Percentiles rank a stretch among this genome's conserved stretches.
These are phyloP conservation scores for Ceratobasidium sp. DNA, from an alignment of 1,284 basidiomycete species.

Conservation along the genomic window DNA sequence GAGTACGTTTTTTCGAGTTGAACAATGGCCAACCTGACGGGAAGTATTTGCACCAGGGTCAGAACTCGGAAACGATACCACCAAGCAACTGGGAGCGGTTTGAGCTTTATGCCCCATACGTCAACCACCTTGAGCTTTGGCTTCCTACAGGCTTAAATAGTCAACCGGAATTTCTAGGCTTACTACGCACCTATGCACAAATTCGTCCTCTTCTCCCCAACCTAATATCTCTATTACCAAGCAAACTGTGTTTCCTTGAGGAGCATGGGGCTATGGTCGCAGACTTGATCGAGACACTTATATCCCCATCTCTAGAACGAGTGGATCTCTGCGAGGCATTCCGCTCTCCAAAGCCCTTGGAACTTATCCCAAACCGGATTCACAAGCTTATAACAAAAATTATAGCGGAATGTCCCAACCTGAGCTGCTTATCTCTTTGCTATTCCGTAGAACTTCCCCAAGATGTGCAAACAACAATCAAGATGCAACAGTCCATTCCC, in stretches of 20 bases:
- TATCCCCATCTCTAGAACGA: background rate
- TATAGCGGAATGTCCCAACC: background rate
- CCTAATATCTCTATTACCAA: background rate
- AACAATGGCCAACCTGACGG: no score
- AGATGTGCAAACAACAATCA: background rate
- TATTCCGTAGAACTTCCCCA: background rate
- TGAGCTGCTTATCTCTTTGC: background rate
- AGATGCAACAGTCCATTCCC: background rate
- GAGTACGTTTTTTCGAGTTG: no score
- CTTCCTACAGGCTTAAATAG: background rate
- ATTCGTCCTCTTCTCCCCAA: background rate
- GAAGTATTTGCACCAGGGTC: no score
- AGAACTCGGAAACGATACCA: no score
- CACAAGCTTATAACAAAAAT: background rate
- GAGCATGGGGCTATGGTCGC: background rate
- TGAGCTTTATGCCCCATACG: background rate
- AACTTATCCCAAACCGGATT: no score
- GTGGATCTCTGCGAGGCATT: background rate
- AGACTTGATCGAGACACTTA: background rate
- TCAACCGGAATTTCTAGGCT: background rate
- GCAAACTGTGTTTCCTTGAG: background rate
- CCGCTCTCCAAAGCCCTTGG: no score
- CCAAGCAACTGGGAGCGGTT: background rate
- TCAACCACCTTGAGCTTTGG: background rate
- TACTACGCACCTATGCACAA: background rate